Percentiles rank a stretch among this genome's conserved stretches.
phyloP scores from a whole-genome alignment of 2,329 filamentous ascomycete genomes.

The Alternaria atra region DNA sequence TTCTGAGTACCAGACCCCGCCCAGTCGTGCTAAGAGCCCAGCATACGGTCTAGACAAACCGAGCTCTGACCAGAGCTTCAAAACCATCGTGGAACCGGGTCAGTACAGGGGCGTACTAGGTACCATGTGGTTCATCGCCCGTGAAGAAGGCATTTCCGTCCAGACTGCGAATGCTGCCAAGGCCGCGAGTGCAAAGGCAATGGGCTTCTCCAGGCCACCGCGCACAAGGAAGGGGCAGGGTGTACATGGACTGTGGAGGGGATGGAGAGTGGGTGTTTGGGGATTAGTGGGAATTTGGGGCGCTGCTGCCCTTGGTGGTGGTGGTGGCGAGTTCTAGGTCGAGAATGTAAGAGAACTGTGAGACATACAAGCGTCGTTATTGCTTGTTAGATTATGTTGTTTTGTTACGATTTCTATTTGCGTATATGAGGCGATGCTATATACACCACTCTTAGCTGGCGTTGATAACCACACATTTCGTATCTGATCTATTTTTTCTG shows the following conservation, averaged over 20 bases:
- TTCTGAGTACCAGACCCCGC: constrained; percentile 34
- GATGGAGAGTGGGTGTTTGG: constrained; percentile 82
- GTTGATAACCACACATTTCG: background rate
- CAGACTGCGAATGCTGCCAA: constrained; percentile 34
- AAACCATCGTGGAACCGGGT: constrained; percentile 82
- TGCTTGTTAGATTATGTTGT: background rate
- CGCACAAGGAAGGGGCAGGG: constrained; percentile 71
- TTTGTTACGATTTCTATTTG: constrained; percentile 1
- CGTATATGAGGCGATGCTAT: constrained; percentile 3
- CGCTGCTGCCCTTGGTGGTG: constrained; percentile 65
- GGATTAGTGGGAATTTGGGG: constrained; percentile 78
- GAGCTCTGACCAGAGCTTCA: constrained; percentile 51
- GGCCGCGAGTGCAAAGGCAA: constrained; percentile 34
- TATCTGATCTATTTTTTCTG: background rate
- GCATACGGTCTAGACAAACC: constrained; percentile 31
- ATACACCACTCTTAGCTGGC: constrained; percentile 11
- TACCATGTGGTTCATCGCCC: constrained; percentile 86
- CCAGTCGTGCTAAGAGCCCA: constrained; percentile 23
- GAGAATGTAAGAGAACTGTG: background rate
- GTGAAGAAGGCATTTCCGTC: constrained; percentile 75
- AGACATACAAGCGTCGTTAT: background rate
- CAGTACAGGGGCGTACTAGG: constrained; percentile 87
- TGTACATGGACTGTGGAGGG: constrained; percentile 72
- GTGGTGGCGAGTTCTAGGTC: constrained; percentile 47
- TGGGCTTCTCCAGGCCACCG: constrained; percentile 46